phyloP scores from a whole-genome alignment of 2,329 filamentous ascomycete species.

The Ascocoryne sarcoides region DNA sequence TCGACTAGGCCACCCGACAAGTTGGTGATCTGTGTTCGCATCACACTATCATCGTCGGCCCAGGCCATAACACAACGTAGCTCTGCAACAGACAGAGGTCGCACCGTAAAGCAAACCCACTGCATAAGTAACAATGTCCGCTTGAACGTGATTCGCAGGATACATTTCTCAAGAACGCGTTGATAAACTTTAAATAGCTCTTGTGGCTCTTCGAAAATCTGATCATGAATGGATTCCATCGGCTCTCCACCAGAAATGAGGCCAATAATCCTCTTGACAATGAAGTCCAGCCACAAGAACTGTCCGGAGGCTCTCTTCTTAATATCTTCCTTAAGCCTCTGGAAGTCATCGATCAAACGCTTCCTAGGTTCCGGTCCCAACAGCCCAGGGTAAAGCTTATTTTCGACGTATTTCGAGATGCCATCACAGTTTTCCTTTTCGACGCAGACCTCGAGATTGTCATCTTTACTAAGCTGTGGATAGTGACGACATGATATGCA shows the following conservation, averaged over 20 bases:
- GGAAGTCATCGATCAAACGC: no score
- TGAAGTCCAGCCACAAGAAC: no score
- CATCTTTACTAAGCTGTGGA: slow-evolving; percentile 8
- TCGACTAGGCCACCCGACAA: slow-evolving; percentile 18
- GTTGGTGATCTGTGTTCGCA: slow-evolving; percentile 15
- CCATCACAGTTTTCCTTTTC: slow-evolving; percentile 29
- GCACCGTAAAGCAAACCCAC: slow-evolving; percentile 18
- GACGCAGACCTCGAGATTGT: slow-evolving; percentile 20
- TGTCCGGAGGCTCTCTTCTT: no score
- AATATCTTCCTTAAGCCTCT: no score
- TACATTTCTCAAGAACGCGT: no score
- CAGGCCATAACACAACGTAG: slow-evolving; percentile 14
- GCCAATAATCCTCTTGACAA: no score
- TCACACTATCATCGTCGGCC: slow-evolving; percentile 8
- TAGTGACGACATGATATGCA: slow-evolving; percentile 21
- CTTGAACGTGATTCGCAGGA: slow-evolving; percentile 2
- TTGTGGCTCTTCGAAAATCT: slow-evolving; percentile 4
- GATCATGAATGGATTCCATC: no score
- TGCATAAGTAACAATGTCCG: slow-evolving; percentile 15
- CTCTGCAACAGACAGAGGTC: slow-evolving; percentile 16
- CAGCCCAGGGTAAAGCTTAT: no score
- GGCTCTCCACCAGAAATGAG: no score
- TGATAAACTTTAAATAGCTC: slow-evolving; percentile 13
- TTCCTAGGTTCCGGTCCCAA: no score
- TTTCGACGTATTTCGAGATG: slow-evolving; percentile 16